Percentiles rank a stretch among this genome's conserved stretches.
These are phyloP conservation scores for Moesziomyces aphidis DNA, from an alignment of 1,284 basidiomycete species.

Conservation along the genomic window DNA sequence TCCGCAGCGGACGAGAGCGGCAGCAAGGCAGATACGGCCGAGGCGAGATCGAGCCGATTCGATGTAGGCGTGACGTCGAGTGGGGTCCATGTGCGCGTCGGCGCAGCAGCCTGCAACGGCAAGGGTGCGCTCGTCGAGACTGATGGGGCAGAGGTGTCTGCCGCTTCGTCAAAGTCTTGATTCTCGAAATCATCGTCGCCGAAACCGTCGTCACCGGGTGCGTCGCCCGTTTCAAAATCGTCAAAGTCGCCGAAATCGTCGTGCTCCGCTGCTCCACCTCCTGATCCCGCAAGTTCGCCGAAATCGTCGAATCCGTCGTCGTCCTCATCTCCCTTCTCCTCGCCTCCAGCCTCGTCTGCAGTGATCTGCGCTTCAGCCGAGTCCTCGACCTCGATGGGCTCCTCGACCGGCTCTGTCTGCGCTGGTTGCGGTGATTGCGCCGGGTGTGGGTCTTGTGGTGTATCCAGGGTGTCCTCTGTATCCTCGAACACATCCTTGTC, in stretches of 20 bases:
- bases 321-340: neutral
- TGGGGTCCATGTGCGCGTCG: constrained; percentile 23
- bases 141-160: neutral
- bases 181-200: constrained; percentile 30
- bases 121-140: neutral
- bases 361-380: constrained; percentile 7
- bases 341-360: neutral
- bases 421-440: constrained; percentile 17
- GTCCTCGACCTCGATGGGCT: neutral
- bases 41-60: constrained; percentile 19
- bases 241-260: constrained; percentile 55
- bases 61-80: constrained; percentile 32
- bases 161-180: constrained; percentile 15
- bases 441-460: constrained; percentile 14
- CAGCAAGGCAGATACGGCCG: constrained; percentile 18
- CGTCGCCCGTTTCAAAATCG: constrained; percentile 42
- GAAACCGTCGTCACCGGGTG: constrained; percentile 20
- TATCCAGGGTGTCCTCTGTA: constrained; percentile 4
- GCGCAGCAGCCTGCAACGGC: constrained; percentile 2
- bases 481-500: neutral
- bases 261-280: constrained; percentile 10
- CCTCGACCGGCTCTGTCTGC: constrained; percentile 3
- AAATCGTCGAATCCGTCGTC: constrained; percentile 50
- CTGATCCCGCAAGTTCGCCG: constrained; percentile 21
- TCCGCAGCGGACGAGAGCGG: constrained; percentile 37